Conservation (phyloP, 441 rosid genomes). For the Monsonia emarginata region DNA sequence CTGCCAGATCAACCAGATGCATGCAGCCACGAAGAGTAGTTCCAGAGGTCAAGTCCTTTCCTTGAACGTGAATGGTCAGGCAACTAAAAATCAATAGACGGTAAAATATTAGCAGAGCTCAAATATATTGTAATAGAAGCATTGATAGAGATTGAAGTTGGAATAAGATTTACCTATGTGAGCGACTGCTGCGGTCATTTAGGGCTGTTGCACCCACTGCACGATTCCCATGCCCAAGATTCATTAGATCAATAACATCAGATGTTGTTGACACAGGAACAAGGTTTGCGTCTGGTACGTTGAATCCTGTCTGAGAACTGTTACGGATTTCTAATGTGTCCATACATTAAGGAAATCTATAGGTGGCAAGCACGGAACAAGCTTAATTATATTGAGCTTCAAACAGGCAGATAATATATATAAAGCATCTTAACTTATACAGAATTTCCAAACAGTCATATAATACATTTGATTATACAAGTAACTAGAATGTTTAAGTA, state of each 20-base stretch:
- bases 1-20: conserved; percentile 88
- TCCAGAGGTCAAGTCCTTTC: conserved; percentile 70
- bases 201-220: conserved; percentile 78
- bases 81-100: conserved; percentile 36
- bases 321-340: conserved; percentile 76
- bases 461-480: neutral
- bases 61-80: conserved; percentile 82
- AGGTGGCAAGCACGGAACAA: neutral
- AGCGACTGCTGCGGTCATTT: conserved; percentile 88
- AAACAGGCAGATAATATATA: too few species aligned
- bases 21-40: conserved; percentile 59
- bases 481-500: neutral
- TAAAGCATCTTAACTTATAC: neutral
- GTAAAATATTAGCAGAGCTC: conserved; percentile 3
- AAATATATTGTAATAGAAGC: neutral
- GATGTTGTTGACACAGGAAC: conserved; percentile 66
- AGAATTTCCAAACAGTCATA: neutral
- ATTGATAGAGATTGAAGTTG: conserved; percentile 11
- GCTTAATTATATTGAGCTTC: neutral
- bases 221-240: conserved; percentile 69
- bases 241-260: conserved; percentile 75
- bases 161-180: conserved; percentile 39
- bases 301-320: conserved; percentile 68
- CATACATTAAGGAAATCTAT: conserved; percentile 37
- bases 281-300: conserved; percentile 75